A percentile compares a stretch with the other conserved stretches of the same genome.
Evolutionary conservation across 495 filamentous ascomycete species (phyloP).

Genomic region (Aspergillus nanangensis): DNA sequence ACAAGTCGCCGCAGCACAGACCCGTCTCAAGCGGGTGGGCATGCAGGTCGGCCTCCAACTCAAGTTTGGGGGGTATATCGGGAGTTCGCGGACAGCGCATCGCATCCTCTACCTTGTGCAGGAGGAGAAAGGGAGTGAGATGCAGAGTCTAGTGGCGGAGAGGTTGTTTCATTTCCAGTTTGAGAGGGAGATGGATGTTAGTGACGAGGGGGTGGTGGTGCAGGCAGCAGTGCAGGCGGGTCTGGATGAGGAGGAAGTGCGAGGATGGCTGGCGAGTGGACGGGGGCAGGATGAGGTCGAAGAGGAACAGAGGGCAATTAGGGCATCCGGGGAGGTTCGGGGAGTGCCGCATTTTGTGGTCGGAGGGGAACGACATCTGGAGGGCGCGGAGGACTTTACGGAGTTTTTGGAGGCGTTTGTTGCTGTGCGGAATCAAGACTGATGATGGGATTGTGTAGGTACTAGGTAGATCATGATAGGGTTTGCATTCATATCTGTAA

Average conservation of each 20-base stretch:
- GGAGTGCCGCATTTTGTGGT: conserved; percentile 18
- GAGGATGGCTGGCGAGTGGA: conserved; percentile 8
- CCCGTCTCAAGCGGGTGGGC: conserved; percentile 12
- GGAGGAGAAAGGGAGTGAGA: neutral
- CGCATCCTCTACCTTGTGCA: conserved; percentile 6
- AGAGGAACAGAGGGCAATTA: neutral
- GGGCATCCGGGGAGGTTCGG: conserved; percentile 3
- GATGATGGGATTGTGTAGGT: too few relatives aligned
- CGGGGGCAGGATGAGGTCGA: conserved; percentile 5
- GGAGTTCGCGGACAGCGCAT: conserved; percentile 16
- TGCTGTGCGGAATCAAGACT: conserved; percentile 12
- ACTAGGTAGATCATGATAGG: too few relatives aligned
- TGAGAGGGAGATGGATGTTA: conserved; percentile 19
- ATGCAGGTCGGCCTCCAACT: conserved; percentile 11
- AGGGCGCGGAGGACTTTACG: conserved; percentile 7
- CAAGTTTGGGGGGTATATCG: conserved; percentile 19
- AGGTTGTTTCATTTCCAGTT: conserved; percentile 16
- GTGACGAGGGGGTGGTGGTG: conserved; percentile 6
- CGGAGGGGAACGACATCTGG: conserved; percentile 2
- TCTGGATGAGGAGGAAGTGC: conserved; percentile 4
- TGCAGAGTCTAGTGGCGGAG: conserved; percentile 9
- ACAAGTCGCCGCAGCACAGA: conserved; percentile 12
- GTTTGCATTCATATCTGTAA: too few relatives aligned
- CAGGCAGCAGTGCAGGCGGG: conserved; percentile 9
- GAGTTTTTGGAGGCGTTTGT: conserved; percentile 23